These are phyloP conservation scores for Yamadazyma ubonensis DNA, from an alignment of 805 yeast genomes.

Conservation along the genomic window DNA sequence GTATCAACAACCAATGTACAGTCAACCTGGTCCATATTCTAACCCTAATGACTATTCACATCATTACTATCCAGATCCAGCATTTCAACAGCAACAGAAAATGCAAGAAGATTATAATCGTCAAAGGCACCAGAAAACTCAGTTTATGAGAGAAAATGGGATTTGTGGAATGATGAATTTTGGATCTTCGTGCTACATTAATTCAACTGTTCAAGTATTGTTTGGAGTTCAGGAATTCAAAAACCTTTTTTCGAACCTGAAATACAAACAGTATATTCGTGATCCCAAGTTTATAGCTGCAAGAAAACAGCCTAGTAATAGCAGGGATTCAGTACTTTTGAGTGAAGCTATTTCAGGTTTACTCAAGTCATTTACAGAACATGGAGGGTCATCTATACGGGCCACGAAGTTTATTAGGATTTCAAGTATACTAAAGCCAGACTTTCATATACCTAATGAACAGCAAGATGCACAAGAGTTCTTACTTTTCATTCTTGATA, in stretches of 20 bases:
- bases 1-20: neutral
- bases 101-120: slow-evolving; percentile 10
- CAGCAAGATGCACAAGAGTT: slow-evolving; percentile 86
- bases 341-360: slow-evolving; percentile 54
- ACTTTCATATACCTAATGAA: slow-evolving; percentile 64
- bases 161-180: slow-evolving; percentile 64
- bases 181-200: slow-evolving; percentile 76
- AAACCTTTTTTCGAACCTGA: slow-evolving; percentile 45
- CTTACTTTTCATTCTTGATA: slow-evolving; percentile 61
- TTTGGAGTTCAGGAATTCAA: slow-evolving; percentile 55
- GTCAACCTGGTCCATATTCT: no score
- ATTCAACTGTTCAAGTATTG: slow-evolving; percentile 68
- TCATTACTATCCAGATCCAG: no score
- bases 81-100: slow-evolving; percentile 18
- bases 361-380: slow-evolving; percentile 55
- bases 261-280: slow-evolving; percentile 44
- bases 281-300: slow-evolving; percentile 29
- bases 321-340: slow-evolving; percentile 28
- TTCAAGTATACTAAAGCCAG: slow-evolving; percentile 57
- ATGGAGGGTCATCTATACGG: slow-evolving; percentile 61
- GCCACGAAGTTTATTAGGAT: slow-evolving; percentile 62
- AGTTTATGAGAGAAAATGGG: slow-evolving; percentile 38
- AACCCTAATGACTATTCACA: no score
- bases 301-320: slow-evolving; percentile 17
- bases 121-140: slow-evolving; percentile 3